phyloP scores from a whole-genome alignment of 83 land plant genomes.

The Thuja plicata region DNA sequence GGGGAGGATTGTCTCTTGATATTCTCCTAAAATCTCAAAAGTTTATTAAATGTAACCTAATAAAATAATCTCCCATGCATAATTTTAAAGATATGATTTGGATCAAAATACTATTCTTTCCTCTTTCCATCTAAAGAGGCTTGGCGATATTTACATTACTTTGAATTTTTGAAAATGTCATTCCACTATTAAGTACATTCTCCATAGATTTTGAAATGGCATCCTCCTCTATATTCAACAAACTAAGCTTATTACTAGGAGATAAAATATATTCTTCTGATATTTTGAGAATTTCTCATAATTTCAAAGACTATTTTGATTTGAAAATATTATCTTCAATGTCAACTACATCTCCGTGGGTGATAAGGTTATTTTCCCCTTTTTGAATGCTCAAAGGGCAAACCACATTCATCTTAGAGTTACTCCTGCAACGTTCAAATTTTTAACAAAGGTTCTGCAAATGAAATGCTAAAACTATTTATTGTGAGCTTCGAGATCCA shows the following conservation, averaged over 20 bases:
- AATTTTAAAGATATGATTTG: too few relatives aligned
- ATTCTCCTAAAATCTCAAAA: too few relatives aligned
- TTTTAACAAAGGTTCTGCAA: too few relatives aligned
- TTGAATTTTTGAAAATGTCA: too few relatives aligned
- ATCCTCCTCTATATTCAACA: conserved; percentile 8
- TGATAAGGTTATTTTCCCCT: neutral
- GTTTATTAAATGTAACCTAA: too few relatives aligned
- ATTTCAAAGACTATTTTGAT: neutral
- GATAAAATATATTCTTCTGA: conserved; percentile 1
- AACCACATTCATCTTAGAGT: neutral
- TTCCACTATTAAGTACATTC: conserved; percentile 5
- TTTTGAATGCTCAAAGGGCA: neutral
- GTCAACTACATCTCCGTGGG: neutral
- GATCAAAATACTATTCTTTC: too few relatives aligned
- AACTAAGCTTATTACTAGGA: conserved; percentile 5
- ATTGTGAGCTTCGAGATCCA: too few relatives aligned
- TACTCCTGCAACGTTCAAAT: neutral
- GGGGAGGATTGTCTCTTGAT: too few relatives aligned
- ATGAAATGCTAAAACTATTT: too few relatives aligned
- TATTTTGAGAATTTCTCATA: conserved; percentile 10
- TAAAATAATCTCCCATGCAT: too few relatives aligned
- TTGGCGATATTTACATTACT: too few relatives aligned
- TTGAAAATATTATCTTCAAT: neutral
- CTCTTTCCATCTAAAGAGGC: too few relatives aligned
- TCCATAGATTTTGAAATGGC: conserved; percentile 15